Percentiles rank a stretch among this genome's conserved stretches.
Evolutionary conservation across 495 filamentous ascomycete species (phyloP).

Genomic region (Neurospora terricola): DNA sequence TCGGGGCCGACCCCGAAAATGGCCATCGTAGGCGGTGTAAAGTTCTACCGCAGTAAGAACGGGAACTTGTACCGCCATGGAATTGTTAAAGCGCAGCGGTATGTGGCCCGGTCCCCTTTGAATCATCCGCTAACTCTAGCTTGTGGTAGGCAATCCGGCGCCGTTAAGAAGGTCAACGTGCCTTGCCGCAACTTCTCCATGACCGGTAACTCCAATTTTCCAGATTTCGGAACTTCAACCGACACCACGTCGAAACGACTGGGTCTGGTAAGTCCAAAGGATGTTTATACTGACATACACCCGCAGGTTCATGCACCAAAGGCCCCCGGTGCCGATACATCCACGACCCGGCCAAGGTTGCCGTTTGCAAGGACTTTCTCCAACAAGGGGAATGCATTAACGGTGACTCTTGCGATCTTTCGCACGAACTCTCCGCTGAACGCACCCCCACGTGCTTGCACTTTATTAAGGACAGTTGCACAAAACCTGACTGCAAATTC

Average conservation of each 20-base stretch:
- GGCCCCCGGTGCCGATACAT: constrained; percentile 70
- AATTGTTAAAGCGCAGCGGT: constrained; percentile 57
- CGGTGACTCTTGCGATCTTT: constrained; percentile 82
- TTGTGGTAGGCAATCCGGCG: constrained; percentile 27
- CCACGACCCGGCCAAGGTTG: constrained; percentile 82
- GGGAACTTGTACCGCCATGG: constrained; percentile 80
- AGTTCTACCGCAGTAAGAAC: constrained; percentile 80
- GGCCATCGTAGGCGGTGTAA: constrained; percentile 68
- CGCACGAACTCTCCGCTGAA: constrained; percentile 79
- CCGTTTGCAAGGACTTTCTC: constrained; percentile 82
- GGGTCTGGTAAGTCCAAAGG: constrained; percentile 16
- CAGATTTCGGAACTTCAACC: constrained; percentile 24
- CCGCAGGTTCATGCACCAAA: constrained; percentile 68
- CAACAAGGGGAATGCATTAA: constrained; percentile 67
- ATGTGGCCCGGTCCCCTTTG: constrained; percentile 24
- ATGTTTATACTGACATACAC: constrained; percentile 24
- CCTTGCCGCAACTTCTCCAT: constrained; percentile 84
- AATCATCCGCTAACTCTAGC: constrained; percentile 16
- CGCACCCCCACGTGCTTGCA: constrained; percentile 82
- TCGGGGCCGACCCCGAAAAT: constrained; percentile 67
- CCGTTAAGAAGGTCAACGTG: constrained; percentile 59
- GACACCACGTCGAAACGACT: constrained; percentile 11
- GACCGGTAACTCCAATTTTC: constrained; percentile 64
- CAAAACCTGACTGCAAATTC: constrained; percentile 82
- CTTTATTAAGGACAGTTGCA: constrained; percentile 84